Evolutionary conservation across 306 rosid species (phyloP), one percentile per base, ranked within the genome.

Genomic region (Pterocarpus santalinus): DNA sequence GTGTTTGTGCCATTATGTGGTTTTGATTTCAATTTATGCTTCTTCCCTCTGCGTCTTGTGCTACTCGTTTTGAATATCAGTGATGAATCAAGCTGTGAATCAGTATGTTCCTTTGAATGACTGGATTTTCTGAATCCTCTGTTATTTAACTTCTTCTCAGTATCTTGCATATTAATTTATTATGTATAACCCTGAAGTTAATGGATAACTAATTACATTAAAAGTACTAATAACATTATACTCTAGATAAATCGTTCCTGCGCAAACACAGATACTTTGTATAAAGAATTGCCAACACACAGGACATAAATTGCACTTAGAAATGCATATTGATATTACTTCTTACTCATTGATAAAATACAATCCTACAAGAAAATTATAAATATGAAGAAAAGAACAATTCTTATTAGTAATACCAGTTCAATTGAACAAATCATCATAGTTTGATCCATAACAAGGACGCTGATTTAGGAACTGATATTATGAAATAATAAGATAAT

Each of bases 161-260:
- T 65, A 69, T 74, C 89, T 71, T 15, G 86, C 97, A 94, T 94
- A 80, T 83, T 77, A 84, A 82, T 77, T 62, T 65, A 52, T 75
- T 73, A 87, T 44, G 81, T 65, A 41, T 32, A 72, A 51, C 28
- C 78, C 89, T 83, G 88, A 81, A 81, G 70, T 75, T 64, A 82
- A 75, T 12, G 11, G 77, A 16, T 79, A 47, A 83, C 49, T 12
- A 36, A 7, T 30, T 9, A 4, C 14, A 72, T 36, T 10, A 17
- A 76, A 77, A 52, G 65, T 65, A 36, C 65, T 1, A 51, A 22
- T 61, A 62, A 51, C 15, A 71, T 2, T 12, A 38, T 62, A 15
- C n/a, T 39, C 53, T 36, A 41, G 32, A 49, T 28, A 58, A 70
- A 66, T 14, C 32, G 22, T 38, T 22, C 10, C 15, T 53, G 64